Conservation (phyloP, 768 basidiomycete species). For the Naganishia friedmannii region DNA sequence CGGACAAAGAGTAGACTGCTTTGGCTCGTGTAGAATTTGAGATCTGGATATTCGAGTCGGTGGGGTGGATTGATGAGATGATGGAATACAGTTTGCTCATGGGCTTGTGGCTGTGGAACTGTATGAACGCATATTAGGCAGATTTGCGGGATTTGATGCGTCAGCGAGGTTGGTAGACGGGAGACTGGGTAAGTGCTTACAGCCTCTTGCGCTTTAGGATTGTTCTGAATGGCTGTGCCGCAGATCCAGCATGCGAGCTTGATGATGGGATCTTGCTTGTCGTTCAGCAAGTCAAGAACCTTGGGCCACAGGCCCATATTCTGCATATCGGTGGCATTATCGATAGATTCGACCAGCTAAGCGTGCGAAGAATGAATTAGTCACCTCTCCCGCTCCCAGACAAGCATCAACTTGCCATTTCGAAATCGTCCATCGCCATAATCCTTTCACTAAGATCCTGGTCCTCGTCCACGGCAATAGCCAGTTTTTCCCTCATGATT, state of each 20-base stretch:
- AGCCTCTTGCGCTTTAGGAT: conserved; percentile 52
- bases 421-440: conserved; percentile 52
- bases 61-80: conserved; percentile 38
- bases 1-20: conserved; percentile 50
- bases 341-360: conserved; percentile 52
- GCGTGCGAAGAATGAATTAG: not conserved
- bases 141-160: not conserved
- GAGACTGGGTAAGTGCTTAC: conserved; percentile 35
- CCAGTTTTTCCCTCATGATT: conserved; percentile 53
- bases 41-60: conserved; percentile 33
- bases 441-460: conserved; percentile 44
- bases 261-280: conserved; percentile 42
- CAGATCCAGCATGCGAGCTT: conserved; percentile 50
- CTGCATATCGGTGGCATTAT: conserved; percentile 53
- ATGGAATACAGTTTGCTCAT: conserved; percentile 45
- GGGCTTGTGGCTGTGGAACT: conserved; percentile 47
- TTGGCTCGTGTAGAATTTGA: conserved; percentile 44
- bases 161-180: not conserved
- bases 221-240: conserved; percentile 53
- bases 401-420: conserved; percentile 45
- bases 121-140: not conserved
- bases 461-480: conserved; percentile 44
- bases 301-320: conserved; percentile 51
- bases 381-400: not conserved
- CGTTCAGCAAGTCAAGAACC: conserved; percentile 42